Conservation (phyloP, 2,329 filamentous ascomycete species). For the Neoscytalidium dimidiatum region DNA sequence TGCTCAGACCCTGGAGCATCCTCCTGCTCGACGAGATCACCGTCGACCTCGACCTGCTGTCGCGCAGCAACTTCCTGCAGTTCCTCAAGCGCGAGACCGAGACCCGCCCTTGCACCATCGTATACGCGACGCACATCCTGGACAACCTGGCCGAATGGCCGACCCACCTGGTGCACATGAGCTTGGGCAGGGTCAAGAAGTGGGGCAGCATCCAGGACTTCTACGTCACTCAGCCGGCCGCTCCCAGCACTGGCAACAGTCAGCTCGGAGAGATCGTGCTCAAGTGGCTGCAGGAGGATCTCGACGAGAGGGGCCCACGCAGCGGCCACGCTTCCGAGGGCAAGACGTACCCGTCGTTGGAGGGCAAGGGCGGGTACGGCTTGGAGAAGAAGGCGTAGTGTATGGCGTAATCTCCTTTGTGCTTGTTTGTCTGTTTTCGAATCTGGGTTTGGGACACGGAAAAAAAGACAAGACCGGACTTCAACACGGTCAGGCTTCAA, state of each 20-base stretch:
- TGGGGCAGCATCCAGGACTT: slow-evolving; percentile 76
- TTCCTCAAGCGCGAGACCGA: slow-evolving; percentile 90
- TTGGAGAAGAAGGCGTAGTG: slow-evolving; percentile 14
- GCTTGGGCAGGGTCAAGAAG: slow-evolving; percentile 82
- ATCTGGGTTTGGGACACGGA: background rate
- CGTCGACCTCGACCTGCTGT: slow-evolving; percentile 89
- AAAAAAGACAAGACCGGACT: background rate
- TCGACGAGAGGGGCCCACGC: slow-evolving; percentile 76
- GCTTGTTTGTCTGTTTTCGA: background rate
- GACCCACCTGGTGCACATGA: slow-evolving; percentile 94
- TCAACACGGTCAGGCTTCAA: slow-evolving; percentile 13
- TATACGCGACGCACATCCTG: slow-evolving; percentile 96
- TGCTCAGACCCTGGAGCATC: slow-evolving; percentile 88
- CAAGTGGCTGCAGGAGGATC: slow-evolving; percentile 80
- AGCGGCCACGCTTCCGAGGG: slow-evolving; percentile 63
- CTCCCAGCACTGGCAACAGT: slow-evolving; percentile 67
- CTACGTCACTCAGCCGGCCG: slow-evolving; percentile 51
- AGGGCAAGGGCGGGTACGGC: slow-evolving; percentile 67
- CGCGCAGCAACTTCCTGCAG: slow-evolving; percentile 77
- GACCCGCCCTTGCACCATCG: slow-evolving; percentile 78
- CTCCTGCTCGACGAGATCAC: slow-evolving; percentile 95
- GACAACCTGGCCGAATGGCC: slow-evolving; percentile 96
- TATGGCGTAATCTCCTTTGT: background rate
- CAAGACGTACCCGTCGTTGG: slow-evolving; percentile 61
- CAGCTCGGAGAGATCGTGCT: slow-evolving; percentile 84